Conservation (phyloP, 805 yeast species). For the Suhomyces canberraensis region DNA sequence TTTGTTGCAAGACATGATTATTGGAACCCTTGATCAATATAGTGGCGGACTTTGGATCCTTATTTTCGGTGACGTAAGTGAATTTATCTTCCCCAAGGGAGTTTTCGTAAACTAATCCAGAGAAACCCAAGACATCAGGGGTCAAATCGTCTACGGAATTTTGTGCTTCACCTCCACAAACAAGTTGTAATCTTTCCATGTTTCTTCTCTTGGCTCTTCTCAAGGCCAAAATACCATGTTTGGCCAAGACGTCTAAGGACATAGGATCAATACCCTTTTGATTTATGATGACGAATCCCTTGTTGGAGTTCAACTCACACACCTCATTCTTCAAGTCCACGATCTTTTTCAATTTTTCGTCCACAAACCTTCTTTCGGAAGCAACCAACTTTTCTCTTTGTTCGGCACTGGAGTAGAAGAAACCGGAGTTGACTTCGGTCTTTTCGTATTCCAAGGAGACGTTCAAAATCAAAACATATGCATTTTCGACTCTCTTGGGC, state of each 20-base stretch:
- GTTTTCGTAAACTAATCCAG: constrained; percentile 89
- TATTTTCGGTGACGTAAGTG: constrained; percentile 89
- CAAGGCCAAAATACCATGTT: constrained; percentile 86
- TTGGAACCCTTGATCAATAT: constrained; percentile 93
- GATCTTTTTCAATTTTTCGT: constrained; percentile 86
- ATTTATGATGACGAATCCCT: constrained; percentile 90
- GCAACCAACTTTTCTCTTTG: constrained; percentile 94
- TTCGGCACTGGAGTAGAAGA: constrained; percentile 90
- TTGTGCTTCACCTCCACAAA: constrained; percentile 97
- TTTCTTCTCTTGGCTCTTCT: constrained; percentile 98
- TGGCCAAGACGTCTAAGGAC: constrained; percentile 92
- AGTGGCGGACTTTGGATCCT: constrained; percentile 87
- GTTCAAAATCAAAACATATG: constrained; percentile 80
- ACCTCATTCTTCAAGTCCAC: constrained; percentile 91
- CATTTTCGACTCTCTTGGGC: constrained; percentile 87
- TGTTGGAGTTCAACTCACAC: constrained; percentile 67
- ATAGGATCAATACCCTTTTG: constrained; percentile 99
- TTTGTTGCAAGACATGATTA: constrained; percentile 81
- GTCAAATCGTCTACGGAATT: constrained; percentile 92
- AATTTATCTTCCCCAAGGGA: constrained; percentile 96
- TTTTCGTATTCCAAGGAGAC: constrained; percentile 96
- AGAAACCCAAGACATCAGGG: constrained; percentile 76
- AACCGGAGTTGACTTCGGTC: constrained; percentile 95
- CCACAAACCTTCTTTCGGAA: constrained; percentile 90
- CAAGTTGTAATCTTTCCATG: constrained; percentile 96